Evolutionary conservation across 768 basidiomycete species (phyloP), one percentile per base, ranked within the genome.

Genomic region (Mrakia gelida): DNA sequence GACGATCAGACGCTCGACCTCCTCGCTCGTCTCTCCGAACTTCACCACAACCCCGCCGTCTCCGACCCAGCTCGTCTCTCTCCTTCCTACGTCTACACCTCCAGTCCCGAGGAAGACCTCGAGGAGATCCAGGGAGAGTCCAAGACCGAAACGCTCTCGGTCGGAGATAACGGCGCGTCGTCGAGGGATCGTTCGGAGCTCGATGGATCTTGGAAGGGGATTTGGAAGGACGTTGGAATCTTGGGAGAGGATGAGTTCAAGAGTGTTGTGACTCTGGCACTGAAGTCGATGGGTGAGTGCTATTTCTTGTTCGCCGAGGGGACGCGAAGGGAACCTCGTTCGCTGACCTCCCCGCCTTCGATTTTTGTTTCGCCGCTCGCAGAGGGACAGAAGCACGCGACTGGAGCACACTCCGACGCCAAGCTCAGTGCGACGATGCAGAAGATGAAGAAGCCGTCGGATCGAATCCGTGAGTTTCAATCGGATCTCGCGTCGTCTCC

Each of bases 1-100:
- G 93, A 95, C 86, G 93, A 94, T 82, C 88, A 93, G 84, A 93
- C 93, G 89, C 87, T 95, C 79, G 89, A 92, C 76, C 91, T 96
- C 83, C 88, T 95, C 79, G 87, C 92, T 41, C 88, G 88, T 81
- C 87, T 96, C 67, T 86, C 91, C 75, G 91, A 93, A 84, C 87
- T 91, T 85, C 94, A 96, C 85, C 88, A 92, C 80, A 90, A 92
- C 81, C 78, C 78, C 30, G 65, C 78, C 30, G 41, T 75, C 7
- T 79, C 78, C 59, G 62, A 79, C 45, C 78, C 78, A 11, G 68
- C 49, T 13, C 41, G 68, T 28, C 78, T 79, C 38, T n/a, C 28
- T 3, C 43, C 74, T 0, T 38, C 13, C 34, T 79, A 79, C 43
- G 68, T 75, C 26, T 79, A 81, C 49, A 68, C 77, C 5, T n/a